These are phyloP conservation scores for Rubus parviflorus DNA, from an alignment of 306 rosid species.

Conservation along the genomic window DNA sequence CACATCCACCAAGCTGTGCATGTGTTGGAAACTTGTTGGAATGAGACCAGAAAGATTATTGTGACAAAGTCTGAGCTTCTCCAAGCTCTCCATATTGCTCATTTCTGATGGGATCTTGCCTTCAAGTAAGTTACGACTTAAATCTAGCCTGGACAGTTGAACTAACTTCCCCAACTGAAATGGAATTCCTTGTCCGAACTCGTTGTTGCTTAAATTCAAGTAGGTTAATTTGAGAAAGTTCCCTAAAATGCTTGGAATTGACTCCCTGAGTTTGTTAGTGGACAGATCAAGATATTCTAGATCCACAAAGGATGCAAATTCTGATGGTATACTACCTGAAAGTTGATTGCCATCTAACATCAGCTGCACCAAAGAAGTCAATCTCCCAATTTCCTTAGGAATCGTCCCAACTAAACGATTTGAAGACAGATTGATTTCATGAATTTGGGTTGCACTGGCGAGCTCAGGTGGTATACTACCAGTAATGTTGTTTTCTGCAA, in stretches of 20 bases:
- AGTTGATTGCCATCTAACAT: neutral
- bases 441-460: slow-evolving; percentile 16
- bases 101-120: neutral
- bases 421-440: neutral
- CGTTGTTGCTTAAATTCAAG: neutral
- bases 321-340: slow-evolving; percentile 14
- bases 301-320: slow-evolving; percentile 7
- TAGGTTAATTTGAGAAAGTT: neutral
- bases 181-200: neutral
- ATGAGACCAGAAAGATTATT: neutral
- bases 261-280: slow-evolving; percentile 16
- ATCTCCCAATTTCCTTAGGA: slow-evolving; percentile 11
- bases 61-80: neutral
- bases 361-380: neutral
- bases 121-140: neutral
- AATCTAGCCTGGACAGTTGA: neutral
- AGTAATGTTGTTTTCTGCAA: slow-evolving; percentile 32
- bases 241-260: slow-evolving; percentile 26
- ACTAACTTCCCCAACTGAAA: neutral
- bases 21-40: neutral
- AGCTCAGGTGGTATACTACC: slow-evolving; percentile 33
- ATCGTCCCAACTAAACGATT: neutral
- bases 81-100: neutral
- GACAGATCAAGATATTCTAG: slow-evolving; percentile 21
- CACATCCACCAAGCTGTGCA: neutral